Evolutionary conservation across 257 asterid genomes (phyloP).

Genomic region (Nicotiana obtusifolia): DNA sequence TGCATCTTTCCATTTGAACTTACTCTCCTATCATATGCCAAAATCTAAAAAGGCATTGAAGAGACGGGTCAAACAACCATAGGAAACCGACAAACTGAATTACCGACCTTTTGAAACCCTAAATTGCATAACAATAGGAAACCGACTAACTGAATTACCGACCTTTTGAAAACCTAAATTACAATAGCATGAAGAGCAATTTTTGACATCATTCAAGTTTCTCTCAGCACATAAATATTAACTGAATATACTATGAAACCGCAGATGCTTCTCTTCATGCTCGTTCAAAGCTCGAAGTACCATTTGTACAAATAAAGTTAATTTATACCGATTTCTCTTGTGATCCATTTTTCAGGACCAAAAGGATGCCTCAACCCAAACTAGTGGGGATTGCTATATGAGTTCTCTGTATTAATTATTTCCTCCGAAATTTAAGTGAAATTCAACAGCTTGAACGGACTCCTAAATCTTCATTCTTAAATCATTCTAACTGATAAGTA

Average conservation of each 20-base stretch:
- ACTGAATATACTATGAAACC: not conserved
- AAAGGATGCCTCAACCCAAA: not conserved
- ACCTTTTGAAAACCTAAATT: not conserved
- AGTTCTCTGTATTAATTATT: not conserved
- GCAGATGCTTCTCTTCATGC: not conserved
- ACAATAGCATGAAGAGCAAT: not conserved
- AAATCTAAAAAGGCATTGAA: not conserved
- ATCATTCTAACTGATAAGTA: not conserved
- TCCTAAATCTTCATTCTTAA: not conserved
- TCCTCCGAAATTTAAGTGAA: not conserved
- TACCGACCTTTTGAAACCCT: constrained; percentile 12
- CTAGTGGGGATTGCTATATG: not conserved
- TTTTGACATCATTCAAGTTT: not conserved
- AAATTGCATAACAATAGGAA: not conserved
- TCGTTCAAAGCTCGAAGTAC: not conserved
- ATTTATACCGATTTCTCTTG: not conserved
- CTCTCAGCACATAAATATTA: not conserved
- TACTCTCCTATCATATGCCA: not conserved
- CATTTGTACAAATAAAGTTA: not conserved
- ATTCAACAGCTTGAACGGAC: not conserved
- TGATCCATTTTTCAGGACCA: not conserved
- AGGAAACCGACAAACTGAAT: constrained; percentile 15
- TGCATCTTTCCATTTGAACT: not conserved
- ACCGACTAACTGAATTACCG: not conserved
- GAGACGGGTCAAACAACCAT: not conserved